A percentile compares a stretch with the other conserved stretches of the same genome.
Conservation (phyloP, 805 yeast species). For the Suhomyces tanzawaensis region DNA sequence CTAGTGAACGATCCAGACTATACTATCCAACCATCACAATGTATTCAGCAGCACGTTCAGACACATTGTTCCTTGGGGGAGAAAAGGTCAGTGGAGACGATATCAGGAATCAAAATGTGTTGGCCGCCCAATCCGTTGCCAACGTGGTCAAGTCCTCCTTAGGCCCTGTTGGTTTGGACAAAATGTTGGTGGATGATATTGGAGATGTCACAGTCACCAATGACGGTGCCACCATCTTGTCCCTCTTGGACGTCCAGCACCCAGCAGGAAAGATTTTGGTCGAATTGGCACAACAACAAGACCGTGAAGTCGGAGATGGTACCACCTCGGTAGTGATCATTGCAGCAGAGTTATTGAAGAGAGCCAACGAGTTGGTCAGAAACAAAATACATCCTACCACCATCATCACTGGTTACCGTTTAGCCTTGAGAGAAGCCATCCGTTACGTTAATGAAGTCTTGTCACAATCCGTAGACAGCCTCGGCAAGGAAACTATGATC, state of each 20-base stretch:
- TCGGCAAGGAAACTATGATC: conserved; percentile 80
- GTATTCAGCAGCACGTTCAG: conserved; percentile 82
- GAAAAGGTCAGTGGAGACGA: conserved; percentile 96
- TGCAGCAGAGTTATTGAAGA: conserved; percentile 85
- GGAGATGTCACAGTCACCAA: conserved; percentile 98
- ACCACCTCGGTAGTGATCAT: conserved; percentile 96
- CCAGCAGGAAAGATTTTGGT: conserved; percentile 98
- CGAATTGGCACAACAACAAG: conserved; percentile 97
- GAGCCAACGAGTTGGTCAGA: conserved; percentile 91
- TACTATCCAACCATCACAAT: conserved; percentile 29
- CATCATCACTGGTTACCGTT: conserved; percentile 91
- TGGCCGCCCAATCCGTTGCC: conserved; percentile 87
- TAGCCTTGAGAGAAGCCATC: conserved; percentile 88
- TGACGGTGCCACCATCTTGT: conserved; percentile 96
- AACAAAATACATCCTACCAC: conserved; percentile 97
- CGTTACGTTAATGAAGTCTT: conserved; percentile 82
- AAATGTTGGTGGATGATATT: conserved; percentile 97
- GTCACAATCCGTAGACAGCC: conserved; percentile 71
- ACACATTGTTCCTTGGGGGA: conserved; percentile 92
- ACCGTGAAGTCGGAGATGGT: conserved; percentile 97
- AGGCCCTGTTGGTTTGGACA: conserved; percentile 98
- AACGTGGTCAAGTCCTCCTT: conserved; percentile 86
- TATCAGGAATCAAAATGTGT: conserved; percentile 90
- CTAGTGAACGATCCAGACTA: neutral
- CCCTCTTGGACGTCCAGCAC: conserved; percentile 91